phyloP scores from a whole-genome alignment of 139 green algal genomes.

The Prasinococcaceae sp. region DNA sequence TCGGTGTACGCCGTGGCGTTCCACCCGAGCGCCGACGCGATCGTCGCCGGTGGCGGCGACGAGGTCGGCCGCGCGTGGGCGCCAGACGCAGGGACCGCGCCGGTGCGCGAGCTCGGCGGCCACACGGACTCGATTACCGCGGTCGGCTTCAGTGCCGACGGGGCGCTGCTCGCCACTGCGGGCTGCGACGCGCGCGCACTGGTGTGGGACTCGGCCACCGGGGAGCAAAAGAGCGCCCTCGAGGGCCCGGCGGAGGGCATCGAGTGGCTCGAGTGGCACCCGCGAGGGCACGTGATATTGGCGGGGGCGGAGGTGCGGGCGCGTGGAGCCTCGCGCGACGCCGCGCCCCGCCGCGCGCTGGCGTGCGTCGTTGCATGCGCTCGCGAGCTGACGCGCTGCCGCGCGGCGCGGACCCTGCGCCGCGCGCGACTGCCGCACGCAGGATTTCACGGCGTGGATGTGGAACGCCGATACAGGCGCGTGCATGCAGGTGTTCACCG shows the following conservation, averaged over 20 bases:
- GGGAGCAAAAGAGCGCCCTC: slow-evolving; percentile 15
- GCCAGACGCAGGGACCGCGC: not conserved
- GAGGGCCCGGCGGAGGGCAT: slow-evolving; percentile 27
- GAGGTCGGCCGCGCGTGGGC: not conserved
- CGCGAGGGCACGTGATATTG: slow-evolving; percentile 69
- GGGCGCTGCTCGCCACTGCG: slow-evolving; percentile 57
- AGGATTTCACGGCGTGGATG: slow-evolving; percentile 92
- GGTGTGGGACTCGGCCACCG: slow-evolving; percentile 47
- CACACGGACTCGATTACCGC: slow-evolving; percentile 72
- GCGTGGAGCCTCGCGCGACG: too few relatives aligned
- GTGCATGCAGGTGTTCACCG: slow-evolving; percentile 82
- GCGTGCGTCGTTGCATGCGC: too few relatives aligned
- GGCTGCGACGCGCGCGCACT: slow-evolving; percentile 63
- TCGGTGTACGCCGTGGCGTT: too few relatives aligned
- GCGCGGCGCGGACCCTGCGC: too few relatives aligned
- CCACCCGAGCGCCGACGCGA: too few relatives aligned
- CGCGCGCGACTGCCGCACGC: too few relatives aligned
- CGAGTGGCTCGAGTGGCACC: slow-evolving; percentile 85
- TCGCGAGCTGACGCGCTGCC: too few relatives aligned
- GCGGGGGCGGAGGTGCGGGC: too few relatives aligned
- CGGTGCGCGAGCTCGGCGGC: slow-evolving; percentile 13
- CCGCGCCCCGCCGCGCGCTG: too few relatives aligned
- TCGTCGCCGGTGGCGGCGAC: too few relatives aligned
- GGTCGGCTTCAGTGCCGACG: slow-evolving; percentile 57
- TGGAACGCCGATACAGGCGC: slow-evolving; percentile 67